Base-by-base conservation (phyloP, 2,329 filamentous ascomycete genomes). In the Trichoderma sp. region DNA sequence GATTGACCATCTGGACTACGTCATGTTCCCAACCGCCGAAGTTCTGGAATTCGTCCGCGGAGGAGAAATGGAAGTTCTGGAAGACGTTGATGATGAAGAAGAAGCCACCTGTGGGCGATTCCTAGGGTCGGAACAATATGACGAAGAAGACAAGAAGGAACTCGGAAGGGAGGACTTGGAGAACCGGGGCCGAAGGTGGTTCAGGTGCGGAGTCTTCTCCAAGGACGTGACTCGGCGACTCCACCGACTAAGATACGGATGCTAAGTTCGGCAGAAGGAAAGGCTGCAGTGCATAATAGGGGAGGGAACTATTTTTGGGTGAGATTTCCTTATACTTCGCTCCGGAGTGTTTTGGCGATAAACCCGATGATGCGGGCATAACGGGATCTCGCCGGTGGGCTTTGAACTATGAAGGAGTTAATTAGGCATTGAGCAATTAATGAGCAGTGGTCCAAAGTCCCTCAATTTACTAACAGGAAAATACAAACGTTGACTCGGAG, bases 221-320 rank as follows among this genome's bases (percentile, higher is more conserved):
- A 69, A 69, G n/a, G 56, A 30, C 26, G 56, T 58, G 67, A 53
- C n/a, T 62, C 67, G 39, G 57, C n/a, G 67, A 53, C 67, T 61
- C 67, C 67, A 70, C 67, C 39, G 8, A 8, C 57, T 61, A 47
- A 53, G 24, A 5, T 28, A 61, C 67, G 67, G 67, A 32, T 70
- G 57, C 56, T 43, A 61, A n/a, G 28, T 53, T 70, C 67, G 67
- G 67, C 57, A 70, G 32, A 11, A 11, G 14, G 14, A n/a, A 21
- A 28, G 28, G 39, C 21, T 21, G 24, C 30, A 24, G 4, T 12
- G 60, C 60, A 63, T 51, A 18, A 57, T 39, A 43, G n/a, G 32
- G 51, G 32, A 30, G 47, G 15, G 21, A 7, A 12, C 21, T 67
- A 9, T 28, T 34, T 18, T n/a, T 57, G 32, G 56, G 21, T 4